Percentiles rank a stretch among this genome's conserved stretches.
These are phyloP conservation scores for Pharnaceum exiguum DNA, from an alignment of 148 eudicot species.

Conservation along the genomic window DNA sequence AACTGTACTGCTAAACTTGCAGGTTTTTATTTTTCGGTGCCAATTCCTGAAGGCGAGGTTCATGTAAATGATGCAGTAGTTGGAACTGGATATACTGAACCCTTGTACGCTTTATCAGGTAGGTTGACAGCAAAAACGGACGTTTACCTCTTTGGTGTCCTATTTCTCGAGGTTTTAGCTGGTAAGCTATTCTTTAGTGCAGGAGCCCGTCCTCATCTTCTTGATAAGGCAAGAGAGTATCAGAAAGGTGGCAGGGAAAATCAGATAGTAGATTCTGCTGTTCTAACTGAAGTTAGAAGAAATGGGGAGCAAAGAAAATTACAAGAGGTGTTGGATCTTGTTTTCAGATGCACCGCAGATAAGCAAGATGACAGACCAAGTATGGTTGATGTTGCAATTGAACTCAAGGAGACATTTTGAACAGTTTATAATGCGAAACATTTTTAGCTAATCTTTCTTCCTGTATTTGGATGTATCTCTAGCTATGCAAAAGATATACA, in stretches of 20 bases:
- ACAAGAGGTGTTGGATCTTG: background rate
- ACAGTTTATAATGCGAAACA: background rate
- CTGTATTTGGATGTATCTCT: background rate
- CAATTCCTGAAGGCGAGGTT: slow-evolving; percentile 9
- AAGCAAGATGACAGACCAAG: background rate
- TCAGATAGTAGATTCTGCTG: background rate
- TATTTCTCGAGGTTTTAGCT: slow-evolving; percentile 1
- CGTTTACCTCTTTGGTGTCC: background rate
- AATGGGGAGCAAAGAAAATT: background rate
- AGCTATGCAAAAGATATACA: slow-evolving; percentile 13
- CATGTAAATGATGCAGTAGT: slow-evolving; percentile 1
- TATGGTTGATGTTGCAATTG: slow-evolving; percentile 6
- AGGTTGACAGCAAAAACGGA: slow-evolving; percentile 12
- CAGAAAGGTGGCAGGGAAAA: background rate
- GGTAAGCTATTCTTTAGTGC: background rate
- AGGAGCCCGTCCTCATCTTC: background rate
- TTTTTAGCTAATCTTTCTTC: background rate
- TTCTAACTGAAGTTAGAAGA: background rate
- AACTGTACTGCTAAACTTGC: slow-evolving; percentile 2
- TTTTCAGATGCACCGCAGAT: background rate
- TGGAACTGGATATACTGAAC: background rate
- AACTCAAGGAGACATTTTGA: background rate
- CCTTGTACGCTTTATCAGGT: background rate
- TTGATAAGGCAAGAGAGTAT: background rate
- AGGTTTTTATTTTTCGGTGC: background rate